phyloP scores from a whole-genome alignment of 805 yeast genomes.

The Yamadazyma insecticola region DNA sequence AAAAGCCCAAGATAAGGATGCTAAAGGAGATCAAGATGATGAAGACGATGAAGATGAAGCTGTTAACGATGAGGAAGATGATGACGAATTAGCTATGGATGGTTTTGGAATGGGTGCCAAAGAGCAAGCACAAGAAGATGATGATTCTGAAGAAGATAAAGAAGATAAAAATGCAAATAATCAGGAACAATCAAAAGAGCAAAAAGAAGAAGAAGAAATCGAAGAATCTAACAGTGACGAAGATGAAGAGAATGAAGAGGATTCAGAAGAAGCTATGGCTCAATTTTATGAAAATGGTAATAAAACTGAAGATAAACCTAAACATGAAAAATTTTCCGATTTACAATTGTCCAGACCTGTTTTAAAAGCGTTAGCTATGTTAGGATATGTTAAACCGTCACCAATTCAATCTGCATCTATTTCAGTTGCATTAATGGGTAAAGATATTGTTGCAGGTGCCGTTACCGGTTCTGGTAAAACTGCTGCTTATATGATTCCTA shows the following conservation, averaged over 20 bases:
- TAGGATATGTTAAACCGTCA: conserved; percentile 86
- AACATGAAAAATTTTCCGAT: conserved; percentile 66
- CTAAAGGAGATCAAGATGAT: conserved; percentile 19
- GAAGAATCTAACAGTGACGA: conserved; percentile 14
- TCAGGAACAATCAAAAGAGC: conserved; percentile 22
- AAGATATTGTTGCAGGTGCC: conserved; percentile 98
- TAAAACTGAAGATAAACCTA: conserved; percentile 39
- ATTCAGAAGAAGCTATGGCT: conserved; percentile 79
- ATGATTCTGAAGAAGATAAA: conserved; percentile 25
- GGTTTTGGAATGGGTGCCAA: conserved; percentile 45
- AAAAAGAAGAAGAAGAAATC: conserved; percentile 21
- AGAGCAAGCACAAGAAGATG: conserved; percentile 19
- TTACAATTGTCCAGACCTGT: conserved; percentile 87
- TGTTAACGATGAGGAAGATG: conserved; percentile 28
- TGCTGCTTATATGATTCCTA: conserved; percentile 96
- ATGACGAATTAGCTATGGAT: conserved; percentile 39
- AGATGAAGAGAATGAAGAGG: conserved; percentile 43
- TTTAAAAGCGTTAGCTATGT: conserved; percentile 70
- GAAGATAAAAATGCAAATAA: conserved; percentile 20
- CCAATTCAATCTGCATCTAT: conserved; percentile 92
- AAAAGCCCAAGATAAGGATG: conserved; percentile 17
- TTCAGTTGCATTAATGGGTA: conserved; percentile 90
- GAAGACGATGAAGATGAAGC: conserved; percentile 27
- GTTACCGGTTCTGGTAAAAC: conserved; percentile 99
- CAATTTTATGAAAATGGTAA: conserved; percentile 58